Conservation (phyloP, 352 stramenopile species). For the Phytophthora rubi region DNA sequence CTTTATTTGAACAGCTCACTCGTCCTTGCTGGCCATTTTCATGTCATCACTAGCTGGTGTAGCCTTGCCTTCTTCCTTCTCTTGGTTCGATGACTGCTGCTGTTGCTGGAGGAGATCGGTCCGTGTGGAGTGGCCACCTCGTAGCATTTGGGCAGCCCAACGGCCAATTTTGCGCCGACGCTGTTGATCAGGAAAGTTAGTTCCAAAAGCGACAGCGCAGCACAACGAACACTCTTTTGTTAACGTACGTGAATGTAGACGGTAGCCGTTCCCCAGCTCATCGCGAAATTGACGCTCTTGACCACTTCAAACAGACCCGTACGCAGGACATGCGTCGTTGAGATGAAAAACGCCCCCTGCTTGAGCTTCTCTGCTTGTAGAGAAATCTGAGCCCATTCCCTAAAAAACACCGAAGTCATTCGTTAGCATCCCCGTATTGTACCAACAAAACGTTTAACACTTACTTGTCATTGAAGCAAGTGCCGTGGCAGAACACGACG, state of each 20-base stretch:
- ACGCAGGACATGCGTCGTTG: constrained; percentile 78
- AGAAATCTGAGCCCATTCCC: constrained; percentile 84
- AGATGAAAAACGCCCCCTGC: constrained; percentile 86
- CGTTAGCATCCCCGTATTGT: background rate
- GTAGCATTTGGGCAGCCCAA: constrained; percentile 87
- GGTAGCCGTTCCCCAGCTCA: constrained; percentile 86
- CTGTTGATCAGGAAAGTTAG: constrained; percentile 32
- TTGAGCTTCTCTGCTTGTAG: constrained; percentile 82
- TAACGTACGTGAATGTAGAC: constrained; percentile 85
- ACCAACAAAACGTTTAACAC: constrained; percentile 10
- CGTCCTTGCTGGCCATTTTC: constrained; percentile 7
- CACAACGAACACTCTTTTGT: background rate
- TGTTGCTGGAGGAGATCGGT: constrained; percentile 72
- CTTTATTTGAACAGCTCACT: constrained; percentile 4
- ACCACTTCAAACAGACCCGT: constrained; percentile 87
- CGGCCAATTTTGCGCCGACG: constrained; percentile 81
- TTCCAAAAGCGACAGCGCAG: constrained; percentile 16
- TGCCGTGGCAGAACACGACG: constrained; percentile 86
- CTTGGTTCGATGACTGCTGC: constrained; percentile 36
- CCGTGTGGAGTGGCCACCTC: constrained; percentile 72
- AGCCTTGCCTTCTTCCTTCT: constrained; percentile 28
- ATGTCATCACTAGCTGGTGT: constrained; percentile 8
- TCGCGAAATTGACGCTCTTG: constrained; percentile 71
- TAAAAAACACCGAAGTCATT: constrained; percentile 21
- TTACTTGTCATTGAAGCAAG: constrained; percentile 85